phyloP scores from a whole-genome alignment of 169 alveolate genomes.

The Perkinsus olseni region DNA sequence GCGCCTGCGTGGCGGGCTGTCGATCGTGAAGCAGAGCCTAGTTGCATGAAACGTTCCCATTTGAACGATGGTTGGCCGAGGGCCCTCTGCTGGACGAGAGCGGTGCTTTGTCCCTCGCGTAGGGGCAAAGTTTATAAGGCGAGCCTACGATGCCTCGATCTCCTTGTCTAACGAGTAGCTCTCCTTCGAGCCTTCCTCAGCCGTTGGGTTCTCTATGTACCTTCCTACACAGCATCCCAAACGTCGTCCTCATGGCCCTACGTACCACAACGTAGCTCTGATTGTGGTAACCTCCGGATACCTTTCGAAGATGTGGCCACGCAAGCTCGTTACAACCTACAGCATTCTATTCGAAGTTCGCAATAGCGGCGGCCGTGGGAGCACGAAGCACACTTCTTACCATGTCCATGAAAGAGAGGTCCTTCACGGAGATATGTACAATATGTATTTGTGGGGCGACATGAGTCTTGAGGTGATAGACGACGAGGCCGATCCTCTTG shows the following conservation, averaged over 20 bases:
- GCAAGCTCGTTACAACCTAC: background rate
- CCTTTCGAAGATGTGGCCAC: background rate
- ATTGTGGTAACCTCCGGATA: background rate
- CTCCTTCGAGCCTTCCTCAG: background rate
- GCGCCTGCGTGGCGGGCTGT: background rate
- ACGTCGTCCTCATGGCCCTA: background rate
- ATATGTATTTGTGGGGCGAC: background rate
- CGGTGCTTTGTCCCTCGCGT: no score
- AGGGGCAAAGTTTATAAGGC: background rate
- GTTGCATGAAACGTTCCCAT: no score
- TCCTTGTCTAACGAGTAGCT: background rate
- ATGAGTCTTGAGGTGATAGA: background rate
- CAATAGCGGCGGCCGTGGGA: no score
- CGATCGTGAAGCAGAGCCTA: no score
- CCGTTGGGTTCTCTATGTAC: background rate
- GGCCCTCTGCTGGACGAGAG: no score
- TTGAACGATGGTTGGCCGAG: no score
- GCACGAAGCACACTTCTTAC: background rate
- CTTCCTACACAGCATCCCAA: background rate
- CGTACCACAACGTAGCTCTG: background rate
- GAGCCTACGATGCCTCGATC: background rate
- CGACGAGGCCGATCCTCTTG: background rate
- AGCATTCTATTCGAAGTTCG: background rate
- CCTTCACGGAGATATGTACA: background rate
- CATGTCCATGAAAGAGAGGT: background rate